Percentiles rank a stretch among this genome's conserved stretches.
Conservation (phyloP, 2,329 filamentous ascomycete species). For the Waltergamsia citrina region DNA sequence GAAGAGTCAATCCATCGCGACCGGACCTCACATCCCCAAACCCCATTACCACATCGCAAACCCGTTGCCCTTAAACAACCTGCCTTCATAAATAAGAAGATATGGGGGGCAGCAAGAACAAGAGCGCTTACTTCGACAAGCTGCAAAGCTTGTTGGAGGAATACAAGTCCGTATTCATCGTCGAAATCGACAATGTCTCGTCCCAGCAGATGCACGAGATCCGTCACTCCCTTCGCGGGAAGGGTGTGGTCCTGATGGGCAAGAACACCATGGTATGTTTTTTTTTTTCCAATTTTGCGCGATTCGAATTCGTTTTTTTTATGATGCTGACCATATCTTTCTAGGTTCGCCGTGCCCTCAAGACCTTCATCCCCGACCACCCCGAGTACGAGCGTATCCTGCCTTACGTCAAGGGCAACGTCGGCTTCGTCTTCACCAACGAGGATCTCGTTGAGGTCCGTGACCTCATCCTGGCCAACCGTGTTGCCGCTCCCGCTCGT, state of each 20-base stretch:
- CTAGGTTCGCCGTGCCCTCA: constrained; percentile 93
- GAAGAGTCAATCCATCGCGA: no score
- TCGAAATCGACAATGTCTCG: constrained; percentile 97
- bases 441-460: constrained; percentile 82
- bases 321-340: not conserved
- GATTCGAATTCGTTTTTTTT: constrained; percentile 3
- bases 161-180: constrained; percentile 97
- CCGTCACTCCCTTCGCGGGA: constrained; percentile 77
- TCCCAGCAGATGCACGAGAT: constrained; percentile 99
- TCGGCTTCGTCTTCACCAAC: constrained; percentile 99
- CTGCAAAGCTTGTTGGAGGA: constrained; percentile 94
- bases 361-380: constrained; percentile 81
- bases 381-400: constrained; percentile 98
- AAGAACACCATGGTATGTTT: constrained; percentile 97
- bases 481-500: constrained; percentile 94
- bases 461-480: constrained; percentile 92
- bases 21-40: no score
- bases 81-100: constrained; percentile 92
- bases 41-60: constrained; percentile 11
- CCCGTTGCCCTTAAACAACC: constrained; percentile 89
- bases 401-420: constrained; percentile 92
- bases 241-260: constrained; percentile 97
- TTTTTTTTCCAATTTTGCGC: not conserved
- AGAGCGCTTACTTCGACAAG: constrained; percentile 98
- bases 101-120: constrained; percentile 97